Evolutionary conservation across 257 asterid genomes (phyloP), one percentile per base, ranked within the genome.

Genomic region (Marsdenia floribunda): DNA sequence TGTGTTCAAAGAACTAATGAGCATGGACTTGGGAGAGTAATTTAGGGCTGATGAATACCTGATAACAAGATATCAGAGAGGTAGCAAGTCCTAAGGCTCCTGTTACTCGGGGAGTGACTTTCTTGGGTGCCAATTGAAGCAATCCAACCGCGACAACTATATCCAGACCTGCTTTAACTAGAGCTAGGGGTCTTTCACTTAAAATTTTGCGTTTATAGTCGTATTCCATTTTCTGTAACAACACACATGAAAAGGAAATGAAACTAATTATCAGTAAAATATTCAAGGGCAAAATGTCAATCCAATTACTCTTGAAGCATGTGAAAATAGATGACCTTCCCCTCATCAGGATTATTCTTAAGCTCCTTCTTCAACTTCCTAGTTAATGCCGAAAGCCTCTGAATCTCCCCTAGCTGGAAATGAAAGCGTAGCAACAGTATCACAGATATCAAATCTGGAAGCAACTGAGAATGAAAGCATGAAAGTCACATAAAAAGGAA

Each of bases 21-120:
- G 14, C 19, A 18, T 35, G 33, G 24, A 71, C 13, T 1, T 3
- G 3, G 4, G 21, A 14, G 15, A 53, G 21, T 37, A 72, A 19
- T 18, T 18, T 35, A 38, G 15, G n/a, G 50, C 24, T 6, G 22
- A 1, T 35, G 46, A 13, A 70, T 82, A 92, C 99, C 99, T 95
- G 99, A 82, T 95, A 95, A 84, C 99, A 95, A 78, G 99, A 92
- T 83, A 95, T 90, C 85, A 95, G 88, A 77, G 98, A 95, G 93
- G 79, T 90, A 33, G 78, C 82, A 63, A 95, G 90, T 69, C 99
- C 99, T 75, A 87, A 82, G 60, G 90, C 98, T 77, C 99, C 99
- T 3, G 97, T 92, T 59, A 95, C 97, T 70, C 99, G 98, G 26
- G 99, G 96, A 68, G 90, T 92, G 76, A 94, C 89, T 82, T 92